Percentiles rank a stretch among this genome's conserved stretches.
Conservation (phyloP, 2,329 filamentous ascomycete genomes). For the Verticillium klebahnii region DNA sequence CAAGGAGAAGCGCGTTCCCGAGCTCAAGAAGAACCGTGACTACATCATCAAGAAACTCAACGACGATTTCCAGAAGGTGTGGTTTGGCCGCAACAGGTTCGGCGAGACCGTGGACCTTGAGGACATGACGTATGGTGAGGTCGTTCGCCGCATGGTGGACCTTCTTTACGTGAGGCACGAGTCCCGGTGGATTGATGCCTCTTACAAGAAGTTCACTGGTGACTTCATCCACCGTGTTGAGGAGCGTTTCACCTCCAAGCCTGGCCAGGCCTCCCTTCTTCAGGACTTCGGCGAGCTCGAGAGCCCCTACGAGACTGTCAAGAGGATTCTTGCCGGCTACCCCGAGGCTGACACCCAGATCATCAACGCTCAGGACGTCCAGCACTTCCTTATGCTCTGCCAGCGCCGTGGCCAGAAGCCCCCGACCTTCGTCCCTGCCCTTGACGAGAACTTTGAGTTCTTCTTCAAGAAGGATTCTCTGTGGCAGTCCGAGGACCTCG, state of each 20-base stretch:
- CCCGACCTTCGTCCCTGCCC: constrained; percentile 88
- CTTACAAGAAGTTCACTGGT: constrained; percentile 76
- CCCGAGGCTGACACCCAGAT: constrained; percentile 85
- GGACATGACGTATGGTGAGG: constrained; percentile 92
- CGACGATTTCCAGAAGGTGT: constrained; percentile 94
- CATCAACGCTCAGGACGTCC: constrained; percentile 97
- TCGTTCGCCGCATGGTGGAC: constrained; percentile 81
- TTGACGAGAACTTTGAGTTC: constrained; percentile 97
- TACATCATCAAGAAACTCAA: constrained; percentile 96
- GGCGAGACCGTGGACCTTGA: constrained; percentile 83
- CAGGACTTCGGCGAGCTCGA: constrained; percentile 88
- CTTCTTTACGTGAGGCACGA: constrained; percentile 91
- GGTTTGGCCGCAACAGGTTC: constrained; percentile 83
- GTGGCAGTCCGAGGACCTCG: constrained; percentile 97
- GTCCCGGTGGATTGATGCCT: constrained; percentile 84
- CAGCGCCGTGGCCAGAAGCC: constrained; percentile 92
- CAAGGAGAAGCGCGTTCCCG: constrained; percentile 85
- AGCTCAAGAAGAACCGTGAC: constrained; percentile 81
- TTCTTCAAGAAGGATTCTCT: constrained; percentile 99
- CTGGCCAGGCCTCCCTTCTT: constrained; percentile 73
- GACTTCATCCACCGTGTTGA: constrained; percentile 97
- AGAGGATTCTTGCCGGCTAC: constrained; percentile 76
- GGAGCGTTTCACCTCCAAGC: constrained; percentile 79
- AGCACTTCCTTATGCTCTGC: constrained; percentile 92
- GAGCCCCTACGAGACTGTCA: constrained; percentile 72